Evolutionary conservation across 2,329 filamentous ascomycete genomes (phyloP), one percentile per base, ranked within the genome.

Genomic region (Fusarium siculi): DNA sequence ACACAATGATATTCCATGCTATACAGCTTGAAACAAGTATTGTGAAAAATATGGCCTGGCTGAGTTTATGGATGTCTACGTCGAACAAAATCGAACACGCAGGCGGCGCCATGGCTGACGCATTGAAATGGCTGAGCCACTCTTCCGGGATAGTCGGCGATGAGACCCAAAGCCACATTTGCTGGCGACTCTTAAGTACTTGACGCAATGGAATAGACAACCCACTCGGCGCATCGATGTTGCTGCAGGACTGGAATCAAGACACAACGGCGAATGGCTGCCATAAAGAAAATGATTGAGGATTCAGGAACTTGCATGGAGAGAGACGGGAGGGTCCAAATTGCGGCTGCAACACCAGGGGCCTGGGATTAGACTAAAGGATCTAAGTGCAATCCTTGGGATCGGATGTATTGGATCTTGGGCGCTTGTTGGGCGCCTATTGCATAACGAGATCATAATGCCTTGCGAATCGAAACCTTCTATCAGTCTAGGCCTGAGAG

Each of bases 51-150:
- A 43, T 37, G 57, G 66, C 56, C 57, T 55, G 19, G 47, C 14
- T 47, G 30, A 21, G 23, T 43, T 40, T n/a, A 23, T 25, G 28
- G 21, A n/a, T n/a, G 25, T 39, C 36, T 14, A 43, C 21, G 40
- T 53, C 43, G 25, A 55, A 58, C 56, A 63, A 59, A 69, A 67
- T 63, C 54, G 60, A 58, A 74, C 52, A 72, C 46, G 74, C 62
- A 47, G 71, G 62, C 50, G 66, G 64, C 76, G 68, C 74, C 76
- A 75, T 76, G 56, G 72, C 76, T 78, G 71, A 76, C 74, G 72
- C 73, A 76, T 69, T 53, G 56, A 58, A 50, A 69, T 60, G 32
- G 71, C 76, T 77, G 60, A 76, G 76, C 76, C 76, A 77, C 76
- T 59, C 59, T 46, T 53, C 49, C 25, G 42, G 56, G 66, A 53